These are phyloP conservation scores for Arthroderma sp. DNA, from an alignment of 2,329 filamentous ascomycete genomes.

Conservation along the genomic window DNA sequence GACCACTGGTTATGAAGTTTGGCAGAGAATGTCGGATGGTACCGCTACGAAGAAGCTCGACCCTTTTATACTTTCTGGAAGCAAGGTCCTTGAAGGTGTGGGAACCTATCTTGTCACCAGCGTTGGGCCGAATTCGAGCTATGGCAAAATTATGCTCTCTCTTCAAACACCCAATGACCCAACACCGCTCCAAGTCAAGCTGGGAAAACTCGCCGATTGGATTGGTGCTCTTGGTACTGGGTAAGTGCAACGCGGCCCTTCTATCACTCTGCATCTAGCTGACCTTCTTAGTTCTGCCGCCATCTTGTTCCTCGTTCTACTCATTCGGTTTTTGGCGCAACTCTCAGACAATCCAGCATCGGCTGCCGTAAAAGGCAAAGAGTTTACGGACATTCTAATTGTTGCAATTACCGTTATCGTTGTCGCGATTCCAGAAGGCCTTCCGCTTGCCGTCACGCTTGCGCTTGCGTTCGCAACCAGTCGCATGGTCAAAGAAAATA, in stretches of 20 bases:
- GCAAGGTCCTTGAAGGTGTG: constrained; percentile 63
- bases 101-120: constrained; percentile 63
- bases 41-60: constrained; percentile 45
- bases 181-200: constrained; percentile 62
- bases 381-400: constrained; percentile 63
- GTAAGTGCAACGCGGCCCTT: constrained; percentile 13
- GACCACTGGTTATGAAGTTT: constrained; percentile 46
- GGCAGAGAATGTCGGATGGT: constrained; percentile 41
- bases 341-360: constrained; percentile 42
- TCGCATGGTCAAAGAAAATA: constrained; percentile 65
- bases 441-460: constrained; percentile 64
- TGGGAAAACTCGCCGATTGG: constrained; percentile 62
- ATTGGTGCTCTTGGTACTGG: constrained; percentile 66
- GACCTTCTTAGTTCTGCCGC: constrained; percentile 43
- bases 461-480: constrained; percentile 65
- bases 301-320: constrained; percentile 68
- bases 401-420: constrained; percentile 69
- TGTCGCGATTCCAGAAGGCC: constrained; percentile 64
- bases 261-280: background rate
- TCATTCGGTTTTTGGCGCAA: constrained; percentile 70
- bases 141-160: constrained; percentile 62
- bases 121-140: constrained; percentile 59
- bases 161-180: constrained; percentile 61
- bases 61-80: constrained; percentile 68
- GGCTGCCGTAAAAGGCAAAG: constrained; percentile 63